These are phyloP conservation scores for Penicillium antarcticum DNA, from an alignment of 495 filamentous ascomycete species.

Conservation along the genomic window DNA sequence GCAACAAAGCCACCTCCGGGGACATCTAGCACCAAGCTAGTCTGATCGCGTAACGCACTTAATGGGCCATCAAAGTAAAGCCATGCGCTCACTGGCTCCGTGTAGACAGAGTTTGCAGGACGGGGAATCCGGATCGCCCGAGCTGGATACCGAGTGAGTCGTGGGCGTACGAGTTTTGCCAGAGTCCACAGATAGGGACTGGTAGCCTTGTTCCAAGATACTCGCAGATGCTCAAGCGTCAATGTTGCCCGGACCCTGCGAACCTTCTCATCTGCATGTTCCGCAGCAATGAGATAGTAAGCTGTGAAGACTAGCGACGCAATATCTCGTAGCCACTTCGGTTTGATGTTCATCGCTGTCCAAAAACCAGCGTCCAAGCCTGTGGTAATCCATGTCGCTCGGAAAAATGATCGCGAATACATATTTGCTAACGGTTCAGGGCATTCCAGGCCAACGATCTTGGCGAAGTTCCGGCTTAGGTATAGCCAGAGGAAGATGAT, in stretches of 20 bases:
- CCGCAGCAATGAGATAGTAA: constrained; percentile 90
- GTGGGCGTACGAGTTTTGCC: constrained; percentile 68
- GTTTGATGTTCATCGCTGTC: constrained; percentile 90
- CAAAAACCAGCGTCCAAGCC: constrained; percentile 95
- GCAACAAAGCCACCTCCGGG: constrained; percentile 95
- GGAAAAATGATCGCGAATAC: constrained; percentile 91
- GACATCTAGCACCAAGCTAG: constrained; percentile 80
- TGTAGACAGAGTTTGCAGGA: constrained; percentile 73
- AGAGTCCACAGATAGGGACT: constrained; percentile 77
- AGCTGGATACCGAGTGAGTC: constrained; percentile 72
- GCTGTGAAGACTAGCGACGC: constrained; percentile 75
- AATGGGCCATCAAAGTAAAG: constrained; percentile 91
- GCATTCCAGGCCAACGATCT: constrained; percentile 84
- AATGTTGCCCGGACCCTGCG: constrained; percentile 80
- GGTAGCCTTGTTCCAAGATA: constrained; percentile 92
- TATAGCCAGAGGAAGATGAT: constrained; percentile 91
- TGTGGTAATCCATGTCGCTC: constrained; percentile 95
- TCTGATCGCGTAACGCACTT: constrained; percentile 70
- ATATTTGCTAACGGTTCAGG: constrained; percentile 93
- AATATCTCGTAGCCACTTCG: constrained; percentile 78
- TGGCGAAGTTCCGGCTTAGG: constrained; percentile 85
- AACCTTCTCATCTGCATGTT: constrained; percentile 96
- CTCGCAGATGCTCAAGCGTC: constrained; percentile 86
- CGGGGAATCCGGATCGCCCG: constrained; percentile 80
- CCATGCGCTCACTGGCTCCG: constrained; percentile 81